Evolutionary conservation across 345 rosid genomes (phyloP).

Genomic region (Orychophragmus violaceus): DNA sequence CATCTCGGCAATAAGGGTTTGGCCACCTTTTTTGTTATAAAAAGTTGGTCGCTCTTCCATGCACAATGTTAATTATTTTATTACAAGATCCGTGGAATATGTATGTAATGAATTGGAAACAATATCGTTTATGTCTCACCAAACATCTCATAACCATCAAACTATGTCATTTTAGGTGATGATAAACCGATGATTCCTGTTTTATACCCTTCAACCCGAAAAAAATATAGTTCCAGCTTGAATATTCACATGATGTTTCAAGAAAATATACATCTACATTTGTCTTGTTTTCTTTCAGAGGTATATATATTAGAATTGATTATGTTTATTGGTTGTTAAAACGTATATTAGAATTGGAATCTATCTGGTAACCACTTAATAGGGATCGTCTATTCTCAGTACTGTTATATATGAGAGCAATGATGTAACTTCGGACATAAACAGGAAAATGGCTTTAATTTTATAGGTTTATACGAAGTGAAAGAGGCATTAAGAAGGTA

Average conservation of each 20-base stretch:
- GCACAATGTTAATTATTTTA: not conserved
- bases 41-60: not conserved
- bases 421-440: not conserved
- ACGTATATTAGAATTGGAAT: not conserved
- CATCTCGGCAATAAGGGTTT: too few species aligned
- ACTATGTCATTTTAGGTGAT: not conserved
- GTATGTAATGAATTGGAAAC: not conserved
- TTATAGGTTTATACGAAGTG: not conserved
- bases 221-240: not conserved
- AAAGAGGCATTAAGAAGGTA: not conserved
- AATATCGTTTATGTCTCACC: not conserved
- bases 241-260: not conserved
- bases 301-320: not conserved
- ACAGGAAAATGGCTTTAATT: not conserved
- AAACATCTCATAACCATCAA: not conserved
- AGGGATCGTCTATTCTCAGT: not conserved
- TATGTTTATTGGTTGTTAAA: not conserved
- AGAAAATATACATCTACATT: not conserved
- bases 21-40: too few species aligned
- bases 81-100: not conserved
- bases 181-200: not conserved
- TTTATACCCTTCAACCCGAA: not conserved
- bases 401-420: not conserved
- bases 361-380: slow-evolving; percentile 1
- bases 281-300: not conserved